A percentile compares a stretch with the other conserved stretches of the same genome.
phyloP scores from a whole-genome alignment of 208 protist species.

The Ichthyophonus hoferi region DNA sequence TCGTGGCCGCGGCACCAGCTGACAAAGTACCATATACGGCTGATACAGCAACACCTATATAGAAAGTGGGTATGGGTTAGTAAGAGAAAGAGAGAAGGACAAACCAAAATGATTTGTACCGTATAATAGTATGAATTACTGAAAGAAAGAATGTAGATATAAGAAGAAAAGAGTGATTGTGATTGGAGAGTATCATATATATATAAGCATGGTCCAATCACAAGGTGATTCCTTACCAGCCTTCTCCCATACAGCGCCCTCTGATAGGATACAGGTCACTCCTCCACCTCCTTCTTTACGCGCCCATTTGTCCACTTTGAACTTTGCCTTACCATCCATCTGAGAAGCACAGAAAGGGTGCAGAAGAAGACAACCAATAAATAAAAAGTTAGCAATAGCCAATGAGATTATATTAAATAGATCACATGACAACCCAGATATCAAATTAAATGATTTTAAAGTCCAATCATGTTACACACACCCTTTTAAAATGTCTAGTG shows the following conservation, averaged over 20 bases:
- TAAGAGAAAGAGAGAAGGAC: not conserved
- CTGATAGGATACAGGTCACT: slow-evolving; percentile 12
- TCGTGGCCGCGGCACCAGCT: slow-evolving; percentile 48
- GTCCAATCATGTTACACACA: not conserved
- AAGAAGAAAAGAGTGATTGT: not conserved
- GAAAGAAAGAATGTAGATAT: not conserved
- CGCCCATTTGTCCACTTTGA: not conserved
- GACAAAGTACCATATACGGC: slow-evolving; percentile 30
- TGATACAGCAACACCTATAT: slow-evolving; percentile 20
- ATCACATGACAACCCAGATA: not conserved
- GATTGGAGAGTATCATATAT: too few species aligned
- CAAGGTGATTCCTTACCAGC: too few species aligned
- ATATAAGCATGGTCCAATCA: too few species aligned
- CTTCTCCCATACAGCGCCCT: slow-evolving; percentile 12
- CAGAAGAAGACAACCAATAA: too few species aligned
- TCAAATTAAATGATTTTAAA: not conserved
- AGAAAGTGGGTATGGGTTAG: not conserved
- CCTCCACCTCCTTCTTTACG: slow-evolving; percentile 4
- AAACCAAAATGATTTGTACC: not conserved
- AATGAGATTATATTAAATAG: not conserved
- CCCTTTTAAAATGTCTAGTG: not conserved
- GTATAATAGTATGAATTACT: too few species aligned
- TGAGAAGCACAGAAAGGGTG: not conserved
- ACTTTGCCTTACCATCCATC: not conserved
- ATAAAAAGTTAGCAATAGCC: not conserved